A percentile compares a stretch with the other conserved stretches of the same genome.
These are phyloP conservation scores for Hibiscus syriacus DNA, from an alignment of 345 rosid genomes.

Conservation along the genomic window DNA sequence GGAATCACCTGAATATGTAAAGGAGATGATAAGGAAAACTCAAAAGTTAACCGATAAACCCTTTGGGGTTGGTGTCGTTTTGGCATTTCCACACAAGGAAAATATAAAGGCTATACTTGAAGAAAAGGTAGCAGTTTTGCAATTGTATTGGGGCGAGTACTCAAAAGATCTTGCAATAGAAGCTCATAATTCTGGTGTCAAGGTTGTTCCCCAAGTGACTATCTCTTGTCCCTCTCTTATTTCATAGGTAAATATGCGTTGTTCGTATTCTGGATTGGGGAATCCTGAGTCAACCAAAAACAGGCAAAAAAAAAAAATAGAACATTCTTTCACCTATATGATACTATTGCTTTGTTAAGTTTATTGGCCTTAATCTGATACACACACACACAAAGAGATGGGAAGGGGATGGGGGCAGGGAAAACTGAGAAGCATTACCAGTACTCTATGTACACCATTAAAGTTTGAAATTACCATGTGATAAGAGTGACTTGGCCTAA, in stretches of 20 bases:
- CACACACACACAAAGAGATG: background rate
- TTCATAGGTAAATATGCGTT: background rate
- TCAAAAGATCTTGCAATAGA: conserved; percentile 49
- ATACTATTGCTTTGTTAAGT: background rate
- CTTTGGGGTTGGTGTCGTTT: conserved; percentile 67
- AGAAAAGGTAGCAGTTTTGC: conserved; percentile 72
- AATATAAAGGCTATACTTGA: conserved; percentile 61
- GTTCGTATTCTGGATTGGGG: background rate
- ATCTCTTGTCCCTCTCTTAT: background rate
- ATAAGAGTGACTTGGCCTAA: background rate
- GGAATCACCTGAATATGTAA: conserved; percentile 66
- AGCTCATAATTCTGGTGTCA: conserved; percentile 62
- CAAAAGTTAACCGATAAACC: conserved; percentile 60
- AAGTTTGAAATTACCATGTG: background rate
- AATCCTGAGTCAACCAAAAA: background rate
- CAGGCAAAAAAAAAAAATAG: background rate
- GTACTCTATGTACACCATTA: background rate
- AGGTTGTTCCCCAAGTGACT: conserved; percentile 77
- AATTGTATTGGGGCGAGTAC: conserved; percentile 79
- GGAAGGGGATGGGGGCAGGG: background rate
- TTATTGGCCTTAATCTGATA: background rate
- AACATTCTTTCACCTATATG: background rate
- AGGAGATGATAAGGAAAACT: conserved; percentile 63
- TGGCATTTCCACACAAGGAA: conserved; percentile 68
- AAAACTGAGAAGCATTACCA: background rate